Evolutionary conservation across 192 early-diverging fungal genomes (phyloP).

Genomic region (Podila clonocystis): DNA sequence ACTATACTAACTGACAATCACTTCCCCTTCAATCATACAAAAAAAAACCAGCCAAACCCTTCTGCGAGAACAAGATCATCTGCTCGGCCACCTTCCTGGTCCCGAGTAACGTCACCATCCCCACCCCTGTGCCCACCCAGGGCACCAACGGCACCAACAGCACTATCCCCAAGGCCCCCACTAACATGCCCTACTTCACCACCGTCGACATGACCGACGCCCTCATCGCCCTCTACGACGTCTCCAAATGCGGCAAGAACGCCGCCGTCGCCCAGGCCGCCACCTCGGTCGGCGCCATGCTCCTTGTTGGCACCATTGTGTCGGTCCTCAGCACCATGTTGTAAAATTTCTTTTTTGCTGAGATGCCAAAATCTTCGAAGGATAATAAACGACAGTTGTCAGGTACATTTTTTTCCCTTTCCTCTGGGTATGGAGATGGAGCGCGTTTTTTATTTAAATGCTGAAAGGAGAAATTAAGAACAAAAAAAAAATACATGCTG

Average conservation of each 20-base stretch:
- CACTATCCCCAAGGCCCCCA: background rate
- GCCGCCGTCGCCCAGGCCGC: slow-evolving; percentile 25
- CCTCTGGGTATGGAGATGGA: no score
- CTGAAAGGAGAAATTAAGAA: background rate
- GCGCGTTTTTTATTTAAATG: no score
- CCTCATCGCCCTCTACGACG: slow-evolving; percentile 28
- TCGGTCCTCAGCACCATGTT: slow-evolving; percentile 30
- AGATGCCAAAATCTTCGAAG: background rate
- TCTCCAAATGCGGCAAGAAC: slow-evolving; percentile 12
- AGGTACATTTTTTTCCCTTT: no score
- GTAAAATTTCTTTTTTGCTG: slow-evolving; percentile 2
- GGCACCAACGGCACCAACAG: background rate
- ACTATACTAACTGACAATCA: no score
- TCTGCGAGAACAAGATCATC: slow-evolving; percentile 26
- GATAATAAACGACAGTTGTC: background rate
- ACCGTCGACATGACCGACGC: slow-evolving; percentile 24
- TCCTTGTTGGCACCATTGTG: slow-evolving; percentile 14
- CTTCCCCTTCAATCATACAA: no score
- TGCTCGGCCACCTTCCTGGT: slow-evolving; percentile 31
- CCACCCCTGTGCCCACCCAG: background rate
- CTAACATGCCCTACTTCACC: background rate
- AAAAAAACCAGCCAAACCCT: slow-evolving; percentile 17
- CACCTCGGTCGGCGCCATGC: slow-evolving; percentile 17
- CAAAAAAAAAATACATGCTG: background rate
- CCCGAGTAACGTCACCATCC: background rate